Conservation (phyloP, 2,329 filamentous ascomycete species). For the Orbilia blumenaviensis region DNA sequence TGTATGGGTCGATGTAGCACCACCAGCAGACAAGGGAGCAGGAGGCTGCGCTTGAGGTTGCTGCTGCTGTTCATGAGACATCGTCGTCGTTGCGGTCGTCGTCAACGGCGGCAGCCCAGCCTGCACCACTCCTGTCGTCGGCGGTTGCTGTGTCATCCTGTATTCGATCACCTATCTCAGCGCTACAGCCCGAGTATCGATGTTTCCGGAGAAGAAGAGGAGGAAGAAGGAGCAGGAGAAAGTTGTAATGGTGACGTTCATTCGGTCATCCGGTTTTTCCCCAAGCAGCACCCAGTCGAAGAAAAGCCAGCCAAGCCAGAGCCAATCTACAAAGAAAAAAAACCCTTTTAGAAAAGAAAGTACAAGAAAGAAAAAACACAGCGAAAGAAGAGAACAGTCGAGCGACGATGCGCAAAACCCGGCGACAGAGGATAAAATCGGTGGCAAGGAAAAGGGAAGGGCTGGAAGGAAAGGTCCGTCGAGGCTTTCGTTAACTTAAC, state of each 20-base stretch:
- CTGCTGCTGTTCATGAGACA: constrained; percentile 14
- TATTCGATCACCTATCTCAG: constrained; percentile 24
- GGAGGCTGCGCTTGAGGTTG: not conserved
- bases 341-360: no score
- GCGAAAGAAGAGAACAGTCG: not conserved
- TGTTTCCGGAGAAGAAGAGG: not conserved
- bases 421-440: not conserved
- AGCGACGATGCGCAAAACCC: constrained; percentile 4
- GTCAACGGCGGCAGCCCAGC: not conserved
- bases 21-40: not conserved
- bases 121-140: constrained; percentile 25
- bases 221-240: no score
- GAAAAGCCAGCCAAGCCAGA: no score
- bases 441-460: not conserved
- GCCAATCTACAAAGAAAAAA: no score
- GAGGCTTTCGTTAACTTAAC: no score
- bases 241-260: constrained; percentile 4
- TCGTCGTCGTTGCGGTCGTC: no score
- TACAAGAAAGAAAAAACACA: no score
- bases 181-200: constrained; percentile 18
- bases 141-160: constrained; percentile 46
- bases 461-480: not conserved
- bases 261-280: constrained; percentile 33
- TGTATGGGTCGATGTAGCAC: not conserved
- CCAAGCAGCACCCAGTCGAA: not conserved